Evolutionary conservation across 176 grass and related monocot genomes (phyloP), one percentile per base, ranked within the genome.

Genomic region (Avena sativa): DNA sequence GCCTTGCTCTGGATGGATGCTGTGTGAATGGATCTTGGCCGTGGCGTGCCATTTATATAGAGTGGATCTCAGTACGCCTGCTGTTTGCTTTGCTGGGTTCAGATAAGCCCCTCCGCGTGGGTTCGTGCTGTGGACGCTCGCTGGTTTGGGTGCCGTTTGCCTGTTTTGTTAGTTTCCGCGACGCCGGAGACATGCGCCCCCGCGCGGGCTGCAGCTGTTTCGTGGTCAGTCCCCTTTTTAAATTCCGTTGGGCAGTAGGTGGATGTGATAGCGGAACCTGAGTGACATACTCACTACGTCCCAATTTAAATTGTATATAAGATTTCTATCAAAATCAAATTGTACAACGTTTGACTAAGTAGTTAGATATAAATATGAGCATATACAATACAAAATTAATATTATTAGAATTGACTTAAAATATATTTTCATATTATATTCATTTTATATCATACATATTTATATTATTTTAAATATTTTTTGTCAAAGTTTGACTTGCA

Each of bases 1-100:
- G 59, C 50, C 64, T 46, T 36, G 81, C 30, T 84, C 21, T 81
- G 61, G 82, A 48, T 21, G 51, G 82, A 48, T 21, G 34, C 63
- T 23, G 51, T 15, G 14, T 43, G 44, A 8, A 14, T 26, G 12
- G 82, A 26, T 64, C 46, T 20, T 36, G 9, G 8, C 9, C 12
- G 2, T 10, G 0, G 36, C 10, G 55, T 9, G 49, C 16, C 20
- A 36, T 57, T 49, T 75, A 28, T 87, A 89, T 83, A 92, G 78
- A 51, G 40, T 26, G 9, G 20, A 21, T 46, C 34, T 50, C 46
- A 13, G 55, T 57, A 57, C 16, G 6, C 38, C 38, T 3, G 3
- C 21, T 63, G 10, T 26, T 25, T 26, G n/a, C 23, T 64, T 26
- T 63, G 21, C 57, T 59, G 57, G 19, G 8, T n/a, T 57, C 17